Evolutionary conservation across 768 basidiomycete genomes (phyloP), one percentile per base, ranked within the genome.

Genomic region (Suillus decipiens): DNA sequence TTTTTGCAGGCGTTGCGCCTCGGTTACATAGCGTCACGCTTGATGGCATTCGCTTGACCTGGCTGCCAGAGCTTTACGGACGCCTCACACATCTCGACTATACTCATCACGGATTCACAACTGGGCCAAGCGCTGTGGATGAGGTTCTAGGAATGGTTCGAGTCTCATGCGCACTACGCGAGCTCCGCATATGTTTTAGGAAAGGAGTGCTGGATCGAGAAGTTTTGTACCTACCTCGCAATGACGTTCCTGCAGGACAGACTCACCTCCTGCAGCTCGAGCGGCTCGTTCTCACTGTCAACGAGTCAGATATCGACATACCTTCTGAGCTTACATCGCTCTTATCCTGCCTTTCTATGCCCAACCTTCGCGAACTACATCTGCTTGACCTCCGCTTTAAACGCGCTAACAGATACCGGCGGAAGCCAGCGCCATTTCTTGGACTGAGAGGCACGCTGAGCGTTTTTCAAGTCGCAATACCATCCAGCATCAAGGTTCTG

Each of bases 91-190:
- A 78, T 68, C 79, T 92, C 48, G 86, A 90, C 72, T 91, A 90
- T 67, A 86, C 86, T 1, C 89, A 91, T 67, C 89, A 90, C 63
- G 85, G 86, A 24, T 89, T 89, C 73, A 88, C 82, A 43, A 74
- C 72, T 22, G 89, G 85, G 5, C 75, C 81, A 63, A 79, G 82
- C 60, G 85, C 87, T 3, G 79, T 86, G 10, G 69, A 79, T 34
- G 89, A 91, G 68, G 76, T 90, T 53, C 68, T 88, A 45, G 77
- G 78, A 33, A 84, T 89, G 73, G 76, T 92, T 33, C 74, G 78
- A 63, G 77, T 89, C 22, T 89, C 85, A 47, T 71, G 75, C 31
- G 77, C 74, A 47, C 75, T 92, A 14, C 77, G 76, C 59, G 83
- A 87, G 59, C 79, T 92, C 59, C 81, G 77, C 58, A 66, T 92